Evolutionary conservation across 192 early-diverging fungal genomes (phyloP), one percentile per base, ranked within the genome.

Genomic region (Geranomyces michiganensis): DNA sequence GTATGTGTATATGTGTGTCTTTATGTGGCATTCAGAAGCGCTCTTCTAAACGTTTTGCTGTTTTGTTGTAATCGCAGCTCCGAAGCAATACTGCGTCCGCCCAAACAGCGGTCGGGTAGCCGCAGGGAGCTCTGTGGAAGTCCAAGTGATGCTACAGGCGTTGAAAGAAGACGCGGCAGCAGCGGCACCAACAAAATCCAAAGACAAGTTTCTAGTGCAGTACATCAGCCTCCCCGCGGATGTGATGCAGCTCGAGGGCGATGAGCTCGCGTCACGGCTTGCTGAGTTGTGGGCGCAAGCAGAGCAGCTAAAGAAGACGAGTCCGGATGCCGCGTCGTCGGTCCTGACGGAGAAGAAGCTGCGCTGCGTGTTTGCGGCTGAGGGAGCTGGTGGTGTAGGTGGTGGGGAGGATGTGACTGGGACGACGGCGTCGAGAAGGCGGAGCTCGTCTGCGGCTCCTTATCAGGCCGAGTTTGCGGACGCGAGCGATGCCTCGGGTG

Each of bases 171-270:
- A 96, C 36, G 89, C 89, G 36, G 36, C 36, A 41, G 36, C 36
- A 13, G 83, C 91, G 21, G 72, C 78, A 0, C 91, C 90, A 64
- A 88, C 79, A 68, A 94, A 91, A 72, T 93, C 93, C 83, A 93
- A 93, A 71, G 97, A 99, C 88, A 99, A 99, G 82, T 99, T 99
- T 70, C 79, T 97, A 58, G 88, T 99, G 24, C 93, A 95, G 76
- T 91, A 87, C 72, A 88, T 97, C 67, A 82, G 85, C 70, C 86
- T 96, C n/a, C 85, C 90, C 22, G 79, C 80, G 24, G 89, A 93
- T 55, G 80, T 89, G 64, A 83, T 91, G 64, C 78, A 77, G 0
- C 77, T 93, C 68, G 79, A 84, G 26, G 71, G 86, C 29, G 70
- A 82, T 17, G 92, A 94, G 55, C 65, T 74, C 8, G 46, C 55